Evolutionary conservation across 192 early-diverging fungal species (phyloP), one percentile per base, ranked within the genome.

Genomic region (Podila epigama): DNA sequence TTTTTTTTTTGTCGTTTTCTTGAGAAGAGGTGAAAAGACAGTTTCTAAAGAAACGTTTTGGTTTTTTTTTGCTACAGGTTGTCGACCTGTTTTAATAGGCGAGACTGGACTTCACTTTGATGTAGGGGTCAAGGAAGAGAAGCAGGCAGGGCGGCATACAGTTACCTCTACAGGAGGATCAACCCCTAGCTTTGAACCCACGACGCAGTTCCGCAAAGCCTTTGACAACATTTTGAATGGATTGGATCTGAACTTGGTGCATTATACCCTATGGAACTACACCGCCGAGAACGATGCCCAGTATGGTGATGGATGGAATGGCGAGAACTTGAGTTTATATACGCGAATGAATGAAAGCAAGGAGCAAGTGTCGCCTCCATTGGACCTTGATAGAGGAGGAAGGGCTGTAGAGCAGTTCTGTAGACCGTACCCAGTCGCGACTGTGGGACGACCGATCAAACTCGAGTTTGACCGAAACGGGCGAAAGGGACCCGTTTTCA

Each of bases 231-330:
- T 79, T 41, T 28, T 87, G 15, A 63, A 82, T 22, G 86, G 84
- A 1, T 44, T 85, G 4, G 86, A 87, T 40, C 25, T 51, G 13
- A 82, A 70, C 4, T 33, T 83, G 6, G 63, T 82, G 13, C 79
- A 85, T 34, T 85, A 79, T 52, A 81, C 84, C 2, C 63, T 87
- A 0, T 87, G 86, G 86, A 84, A 83, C 22, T 87, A 87, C 60
- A 75, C 79, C 13, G 79, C 81, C 16, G 86, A 82, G 37, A 87
- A 85, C 25, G 70, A 79, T 53, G 5, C 39, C 13, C 39, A 40
- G 27, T 83, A 78, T 75, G 86, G 86, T 0, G 86, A 87, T 72
- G 70, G 68, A 2, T 87, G 86, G 86, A 83, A 84, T 44, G 86
- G 86, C 10, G 86, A 87, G 56, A 83, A 87, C 51, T 64, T 87